Evolutionary conservation across 2,329 filamentous ascomycete species (phyloP).

Genomic region (Pseudovirgaria hyperparasitica): DNA sequence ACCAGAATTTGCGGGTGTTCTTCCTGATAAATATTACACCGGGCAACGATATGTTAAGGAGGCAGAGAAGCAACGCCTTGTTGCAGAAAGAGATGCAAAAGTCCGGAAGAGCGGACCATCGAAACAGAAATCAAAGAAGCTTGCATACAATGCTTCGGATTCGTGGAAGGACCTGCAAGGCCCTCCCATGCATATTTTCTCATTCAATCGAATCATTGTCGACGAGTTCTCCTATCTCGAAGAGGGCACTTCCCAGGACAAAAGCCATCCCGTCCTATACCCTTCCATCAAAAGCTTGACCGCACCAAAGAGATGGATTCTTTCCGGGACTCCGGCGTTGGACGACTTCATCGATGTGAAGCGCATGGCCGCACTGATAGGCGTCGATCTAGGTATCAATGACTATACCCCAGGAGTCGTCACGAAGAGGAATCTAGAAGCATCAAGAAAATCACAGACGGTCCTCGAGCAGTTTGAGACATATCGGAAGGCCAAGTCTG

Average conservation of each 20-base stretch:
- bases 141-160: conserved; percentile 4
- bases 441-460: conserved; percentile 16
- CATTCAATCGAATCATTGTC: conserved; percentile 47
- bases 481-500: conserved; percentile 36
- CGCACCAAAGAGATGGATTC: conserved; percentile 44
- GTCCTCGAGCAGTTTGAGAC: conserved; percentile 44
- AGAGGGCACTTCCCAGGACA: conserved; percentile 20
- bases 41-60: too few species aligned
- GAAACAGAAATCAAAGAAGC: conserved; percentile 4
- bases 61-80: too few species aligned
- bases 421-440: conserved; percentile 33
- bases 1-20: conserved; percentile 22
- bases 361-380: conserved; percentile 43
- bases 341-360: conserved; percentile 47
- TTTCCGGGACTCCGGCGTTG: conserved; percentile 50
- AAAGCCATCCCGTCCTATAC: conserved; percentile 9
- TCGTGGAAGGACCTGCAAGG: conserved; percentile 15
- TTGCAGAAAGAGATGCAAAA: conserved; percentile 6
- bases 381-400: conserved; percentile 41
- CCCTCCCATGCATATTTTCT: conserved; percentile 45
- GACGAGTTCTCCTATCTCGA: conserved; percentile 52
- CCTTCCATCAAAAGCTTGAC: conserved; percentile 32
- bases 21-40: conserved; percentile 27
- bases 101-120: conserved; percentile 5
- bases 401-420: conserved; percentile 33